Base-by-base conservation (phyloP, 306 rosid genomes). In the Glycine latifolia region DNA sequence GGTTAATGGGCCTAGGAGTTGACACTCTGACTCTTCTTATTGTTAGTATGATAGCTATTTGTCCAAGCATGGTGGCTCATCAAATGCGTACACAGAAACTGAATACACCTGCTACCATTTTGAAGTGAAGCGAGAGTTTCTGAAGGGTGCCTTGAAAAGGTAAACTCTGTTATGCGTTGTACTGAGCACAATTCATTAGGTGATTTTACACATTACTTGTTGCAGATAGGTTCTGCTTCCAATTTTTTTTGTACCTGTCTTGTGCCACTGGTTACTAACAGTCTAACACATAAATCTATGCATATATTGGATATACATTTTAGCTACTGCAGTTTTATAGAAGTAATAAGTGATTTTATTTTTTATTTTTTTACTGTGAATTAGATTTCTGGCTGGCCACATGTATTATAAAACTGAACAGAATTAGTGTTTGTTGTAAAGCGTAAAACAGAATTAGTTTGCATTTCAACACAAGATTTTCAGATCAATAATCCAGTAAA, bases 81-180 rank as follows among this genome's bases (percentile, higher is more conserved):
- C 99, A 83, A 95, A 95, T 83, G 99, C 99, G 39, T 95, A 89
- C 82, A 95, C 99, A 37, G 97, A 93, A 85, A 79, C 92, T 20
- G 98, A 95, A 85, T 87, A 90, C 83, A 95, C 99, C n/a, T 93
- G 97, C 92, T 95, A 95, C 85, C 96, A 95, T 88, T 95, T 95
- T 84, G 99, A 93, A 85, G 99, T 95, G 67, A 93, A 93, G 81
- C 89, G 83, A 48, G 99, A 95, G 82, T 93, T 82, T 89, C 90
- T 95, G 65, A 89, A 88, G 82, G 99, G 94, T 84, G 92, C 99
- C 52, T 89, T 95, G 92, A 81, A 71, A 89, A 91, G 99, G 99
- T 93, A 82, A 80, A 5, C 61, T 67, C 72, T 86, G 63, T 80
- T 66, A 14, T 85, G 44, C 41, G 26, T 67, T 67, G 44, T 71